Percentiles rank a stretch among this genome's conserved stretches.
Evolutionary conservation across 345 rosid species (phyloP).

Genomic region (Geranium rotundifolium): DNA sequence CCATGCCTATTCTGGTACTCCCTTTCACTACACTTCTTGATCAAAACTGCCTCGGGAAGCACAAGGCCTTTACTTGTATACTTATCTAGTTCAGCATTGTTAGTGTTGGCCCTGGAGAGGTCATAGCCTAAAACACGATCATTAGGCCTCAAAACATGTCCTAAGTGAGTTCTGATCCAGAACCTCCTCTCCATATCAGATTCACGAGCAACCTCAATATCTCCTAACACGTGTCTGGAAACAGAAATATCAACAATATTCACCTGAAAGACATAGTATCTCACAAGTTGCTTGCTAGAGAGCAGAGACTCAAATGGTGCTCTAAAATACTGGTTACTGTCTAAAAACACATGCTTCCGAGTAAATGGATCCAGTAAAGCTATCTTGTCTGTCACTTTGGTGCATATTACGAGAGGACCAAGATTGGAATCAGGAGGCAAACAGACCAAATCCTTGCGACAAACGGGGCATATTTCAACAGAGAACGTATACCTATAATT

Average conservation of each 20-base stretch:
- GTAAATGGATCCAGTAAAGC: constrained; percentile 28
- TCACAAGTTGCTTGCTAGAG: constrained; percentile 26
- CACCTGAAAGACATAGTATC: constrained; percentile 26
- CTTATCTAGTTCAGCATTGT: constrained; percentile 24
- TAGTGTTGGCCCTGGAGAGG: constrained; percentile 22
- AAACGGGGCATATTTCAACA: constrained; percentile 24
- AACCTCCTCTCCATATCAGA: constrained; percentile 29
- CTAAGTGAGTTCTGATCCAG: constrained; percentile 26
- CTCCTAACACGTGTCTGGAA: constrained; percentile 17
- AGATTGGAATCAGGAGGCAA: constrained; percentile 27
- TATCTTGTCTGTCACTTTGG: constrained; percentile 28
- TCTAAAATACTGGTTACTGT: constrained; percentile 26
- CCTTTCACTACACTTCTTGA: constrained; percentile 28
- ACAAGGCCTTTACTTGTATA: constrained; percentile 13
- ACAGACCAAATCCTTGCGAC: constrained; percentile 31
- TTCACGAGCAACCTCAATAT: constrained; percentile 28
- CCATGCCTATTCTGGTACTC: constrained; percentile 14
- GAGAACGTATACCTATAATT: constrained; percentile 30
- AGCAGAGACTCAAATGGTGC: constrained; percentile 27
- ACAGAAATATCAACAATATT: constrained; percentile 15
- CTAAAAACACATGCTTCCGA: constrained; percentile 20
- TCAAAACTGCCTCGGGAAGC: constrained; percentile 22
- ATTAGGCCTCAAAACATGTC: constrained; percentile 26
- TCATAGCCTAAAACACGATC: constrained; percentile 32
- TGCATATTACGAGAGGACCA: constrained; percentile 34